Conservation (phyloP, 129 eudicot species). For the Tagetes patula region DNA sequence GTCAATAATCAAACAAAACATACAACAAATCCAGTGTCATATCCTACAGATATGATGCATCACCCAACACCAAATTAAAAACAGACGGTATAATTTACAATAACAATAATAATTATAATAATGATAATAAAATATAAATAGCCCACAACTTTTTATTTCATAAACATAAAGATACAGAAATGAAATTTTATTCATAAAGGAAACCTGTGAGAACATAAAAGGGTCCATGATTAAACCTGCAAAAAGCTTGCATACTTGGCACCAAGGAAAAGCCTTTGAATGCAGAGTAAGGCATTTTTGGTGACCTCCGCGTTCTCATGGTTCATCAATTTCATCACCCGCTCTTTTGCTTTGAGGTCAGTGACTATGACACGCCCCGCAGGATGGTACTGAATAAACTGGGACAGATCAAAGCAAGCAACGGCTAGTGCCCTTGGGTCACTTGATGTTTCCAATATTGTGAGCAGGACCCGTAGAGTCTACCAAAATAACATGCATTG, state of each 20-base stretch:
- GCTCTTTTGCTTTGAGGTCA: slow-evolving; percentile 91
- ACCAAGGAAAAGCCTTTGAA: slow-evolving; percentile 95
- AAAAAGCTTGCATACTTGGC: slow-evolving; percentile 98
- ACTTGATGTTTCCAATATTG: slow-evolving; percentile 79
- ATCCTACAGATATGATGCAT: slow-evolving; percentile 22
- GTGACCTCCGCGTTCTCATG: slow-evolving; percentile 96
- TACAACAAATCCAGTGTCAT: slow-evolving; percentile 20
- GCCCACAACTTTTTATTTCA: slow-evolving; percentile 33
- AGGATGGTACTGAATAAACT: slow-evolving; percentile 85
- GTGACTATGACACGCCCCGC: slow-evolving; percentile 83
- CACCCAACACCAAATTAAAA: slow-evolving; percentile 22
- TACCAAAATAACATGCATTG: slow-evolving; percentile 30
- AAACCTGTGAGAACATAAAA: neutral
- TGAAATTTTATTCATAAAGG: slow-evolving; percentile 29
- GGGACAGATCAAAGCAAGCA: slow-evolving; percentile 94
- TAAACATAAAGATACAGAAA: slow-evolving; percentile 28
- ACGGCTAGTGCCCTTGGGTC: slow-evolving; percentile 90
- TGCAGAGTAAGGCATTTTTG: slow-evolving; percentile 89
- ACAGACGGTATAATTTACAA: slow-evolving; percentile 25
- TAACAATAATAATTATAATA: neutral
- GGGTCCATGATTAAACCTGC: slow-evolving; percentile 48
- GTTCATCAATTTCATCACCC: slow-evolving; percentile 97
- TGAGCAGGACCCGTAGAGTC: slow-evolving; percentile 85
- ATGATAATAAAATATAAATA: slow-evolving; percentile 12
- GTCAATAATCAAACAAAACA: slow-evolving; percentile 37